Evolutionary conservation across 1,284 basidiomycete species (phyloP).

Genomic region (Cryptococcus hybrid): DNA sequence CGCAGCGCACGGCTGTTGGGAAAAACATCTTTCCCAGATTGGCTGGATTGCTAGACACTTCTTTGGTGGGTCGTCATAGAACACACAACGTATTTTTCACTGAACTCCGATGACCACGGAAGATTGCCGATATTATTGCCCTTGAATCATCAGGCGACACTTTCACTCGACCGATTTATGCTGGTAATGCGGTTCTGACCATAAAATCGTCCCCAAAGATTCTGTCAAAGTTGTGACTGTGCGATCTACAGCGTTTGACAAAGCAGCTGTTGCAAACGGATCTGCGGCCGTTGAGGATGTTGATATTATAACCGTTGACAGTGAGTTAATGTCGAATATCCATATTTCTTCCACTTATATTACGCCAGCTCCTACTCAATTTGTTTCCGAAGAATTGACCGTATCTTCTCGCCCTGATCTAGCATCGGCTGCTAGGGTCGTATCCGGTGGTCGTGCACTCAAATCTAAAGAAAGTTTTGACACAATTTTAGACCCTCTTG

Average conservation of each 20-base stretch:
- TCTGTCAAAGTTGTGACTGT: conserved; percentile 94
- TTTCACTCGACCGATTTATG: background rate
- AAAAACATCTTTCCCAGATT: conserved; percentile 82
- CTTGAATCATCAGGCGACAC: conserved; percentile 66
- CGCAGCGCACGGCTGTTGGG: conserved; percentile 69
- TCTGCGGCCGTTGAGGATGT: conserved; percentile 63
- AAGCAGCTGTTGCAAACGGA: conserved; percentile 58
- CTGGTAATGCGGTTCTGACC: background rate
- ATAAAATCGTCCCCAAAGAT: conserved; percentile 67
- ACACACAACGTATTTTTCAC: background rate
- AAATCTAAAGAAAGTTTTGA: conserved; percentile 95
- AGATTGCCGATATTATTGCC: conserved; percentile 86
- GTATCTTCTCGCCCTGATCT: conserved; percentile 94
- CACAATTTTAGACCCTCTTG: conserved; percentile 83
- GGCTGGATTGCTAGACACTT: conserved; percentile 79
- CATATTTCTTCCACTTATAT: background rate
- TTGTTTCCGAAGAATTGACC: conserved; percentile 79
- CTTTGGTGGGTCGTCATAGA: conserved; percentile 46
- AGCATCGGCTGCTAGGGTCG: conserved; percentile 79
- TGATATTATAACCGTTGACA: conserved; percentile 57
- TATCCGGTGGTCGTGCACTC: conserved; percentile 93
- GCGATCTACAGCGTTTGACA: conserved; percentile 87
- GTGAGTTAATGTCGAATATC: conserved; percentile 41
- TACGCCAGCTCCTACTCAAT: conserved; percentile 59
- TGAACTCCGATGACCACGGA: background rate